Evolutionary conservation across 768 basidiomycete genomes (phyloP).

Genomic region (Leccinum incarnatum): DNA sequence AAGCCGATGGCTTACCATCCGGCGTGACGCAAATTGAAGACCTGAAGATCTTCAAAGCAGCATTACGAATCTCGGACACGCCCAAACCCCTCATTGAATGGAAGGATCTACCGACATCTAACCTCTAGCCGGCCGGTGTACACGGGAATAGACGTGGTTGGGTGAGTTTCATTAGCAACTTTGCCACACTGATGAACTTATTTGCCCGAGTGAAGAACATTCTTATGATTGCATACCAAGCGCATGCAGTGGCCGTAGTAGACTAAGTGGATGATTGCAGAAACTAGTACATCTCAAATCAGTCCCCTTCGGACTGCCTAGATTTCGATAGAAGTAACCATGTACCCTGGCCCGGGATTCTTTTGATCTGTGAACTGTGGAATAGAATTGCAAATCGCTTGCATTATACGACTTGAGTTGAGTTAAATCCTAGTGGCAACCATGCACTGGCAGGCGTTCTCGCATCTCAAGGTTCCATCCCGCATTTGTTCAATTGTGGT

Average conservation of each 20-base stretch:
- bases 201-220: background rate
- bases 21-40: slow-evolving; percentile 66
- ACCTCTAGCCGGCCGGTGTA: slow-evolving; percentile 38
- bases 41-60: slow-evolving; percentile 60
- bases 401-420: background rate
- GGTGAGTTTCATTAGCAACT: background rate
- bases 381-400: background rate
- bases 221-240: background rate
- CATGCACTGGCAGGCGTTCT: too few species aligned
- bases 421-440: too few species aligned
- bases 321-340: background rate
- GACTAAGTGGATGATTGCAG: background rate
- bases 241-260: background rate
- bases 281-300: background rate
- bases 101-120: slow-evolving; percentile 67
- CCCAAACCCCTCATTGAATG: slow-evolving; percentile 71
- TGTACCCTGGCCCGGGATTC: background rate
- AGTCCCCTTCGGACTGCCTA: too few species aligned
- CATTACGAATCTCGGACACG: slow-evolving; percentile 50
- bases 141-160: background rate
- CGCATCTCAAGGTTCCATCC: too few species aligned
- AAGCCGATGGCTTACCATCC: slow-evolving; percentile 41
- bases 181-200: background rate
- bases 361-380: background rate
- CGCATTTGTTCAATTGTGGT: too few species aligned